These are phyloP conservation scores for Oryza meridionalis DNA, from an alignment of 176 grass and related monocot species.

Conservation along the genomic window DNA sequence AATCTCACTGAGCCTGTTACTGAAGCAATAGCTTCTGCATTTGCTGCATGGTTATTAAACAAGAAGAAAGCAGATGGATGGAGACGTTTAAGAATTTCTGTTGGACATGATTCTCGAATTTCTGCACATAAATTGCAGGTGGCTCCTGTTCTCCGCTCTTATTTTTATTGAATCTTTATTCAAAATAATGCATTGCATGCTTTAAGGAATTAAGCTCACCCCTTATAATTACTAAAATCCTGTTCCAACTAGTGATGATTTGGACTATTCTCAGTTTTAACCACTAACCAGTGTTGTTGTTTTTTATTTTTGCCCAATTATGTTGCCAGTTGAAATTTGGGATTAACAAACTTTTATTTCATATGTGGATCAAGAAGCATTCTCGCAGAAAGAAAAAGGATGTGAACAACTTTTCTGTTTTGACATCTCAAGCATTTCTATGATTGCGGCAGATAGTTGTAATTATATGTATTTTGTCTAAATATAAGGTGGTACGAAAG, in stretches of 20 bases:
- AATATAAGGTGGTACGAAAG: background rate
- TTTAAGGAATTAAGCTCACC: background rate
- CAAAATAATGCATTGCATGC: background rate
- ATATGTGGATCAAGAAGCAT: background rate
- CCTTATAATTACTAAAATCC: constrained; percentile 2
- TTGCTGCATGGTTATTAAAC: constrained; percentile 84
- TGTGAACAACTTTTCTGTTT: background rate
- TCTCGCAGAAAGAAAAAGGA: background rate
- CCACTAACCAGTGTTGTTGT: background rate
- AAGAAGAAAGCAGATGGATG: constrained; percentile 83
- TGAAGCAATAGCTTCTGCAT: constrained; percentile 87
- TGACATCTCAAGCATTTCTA: background rate
- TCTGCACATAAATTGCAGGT: constrained; percentile 96
- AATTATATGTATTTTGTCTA: background rate
- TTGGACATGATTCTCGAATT: constrained; percentile 94
- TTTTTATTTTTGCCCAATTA: background rate
- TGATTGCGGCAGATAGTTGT: background rate
- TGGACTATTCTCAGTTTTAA: background rate
- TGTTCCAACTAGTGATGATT: background rate
- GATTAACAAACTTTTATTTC: background rate
- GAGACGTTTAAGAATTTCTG: constrained; percentile 77
- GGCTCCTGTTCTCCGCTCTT: constrained; percentile 23
- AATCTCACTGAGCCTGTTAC: constrained; percentile 78
- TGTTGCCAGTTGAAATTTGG: background rate
- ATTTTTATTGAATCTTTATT: constrained; percentile 21